Evolutionary conservation across 148 eudicot species (phyloP).

Genomic region (Chenopodium berlandieri): DNA sequence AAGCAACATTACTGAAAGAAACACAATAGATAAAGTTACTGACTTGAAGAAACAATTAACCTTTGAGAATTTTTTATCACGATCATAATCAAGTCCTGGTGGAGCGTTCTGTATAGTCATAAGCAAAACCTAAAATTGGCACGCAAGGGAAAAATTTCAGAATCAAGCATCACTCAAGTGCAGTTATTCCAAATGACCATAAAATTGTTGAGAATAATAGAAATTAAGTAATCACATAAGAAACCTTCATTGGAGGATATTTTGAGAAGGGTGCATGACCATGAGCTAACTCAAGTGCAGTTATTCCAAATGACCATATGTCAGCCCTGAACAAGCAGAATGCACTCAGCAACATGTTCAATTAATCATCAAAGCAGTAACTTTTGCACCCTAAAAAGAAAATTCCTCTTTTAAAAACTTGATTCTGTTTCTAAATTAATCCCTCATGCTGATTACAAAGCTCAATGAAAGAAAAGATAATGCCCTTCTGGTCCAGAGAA

Average conservation of each 20-base stretch:
- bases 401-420: no score
- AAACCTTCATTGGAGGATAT: slow-evolving; percentile 99
- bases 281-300: slow-evolving; percentile 98
- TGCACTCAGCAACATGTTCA: not conserved
- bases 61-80: slow-evolving; percentile 96
- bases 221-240: not conserved
- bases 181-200: slow-evolving; percentile 98
- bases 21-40: not conserved
- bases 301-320: slow-evolving; percentile 99
- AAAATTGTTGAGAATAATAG: not conserved
- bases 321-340: slow-evolving; percentile 64
- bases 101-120: slow-evolving; percentile 99
- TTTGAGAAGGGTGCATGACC: slow-evolving; percentile 99
- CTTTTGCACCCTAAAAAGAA: not conserved
- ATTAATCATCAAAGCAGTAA: not conserved
- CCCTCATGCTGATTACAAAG: not conserved
- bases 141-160: not conserved
- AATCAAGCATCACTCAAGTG: slow-evolving; percentile 48
- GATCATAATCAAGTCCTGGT: slow-evolving; percentile 97
- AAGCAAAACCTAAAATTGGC: slow-evolving; percentile 60
- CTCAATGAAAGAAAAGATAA: not conserved
- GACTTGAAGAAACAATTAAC: slow-evolving; percentile 35
- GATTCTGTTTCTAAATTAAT: not conserved
- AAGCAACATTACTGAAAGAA: not conserved
- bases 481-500: not conserved